Evolutionary conservation across 1,284 basidiomycete genomes (phyloP).

Genomic region (Fomitopsis schrenkii): DNA sequence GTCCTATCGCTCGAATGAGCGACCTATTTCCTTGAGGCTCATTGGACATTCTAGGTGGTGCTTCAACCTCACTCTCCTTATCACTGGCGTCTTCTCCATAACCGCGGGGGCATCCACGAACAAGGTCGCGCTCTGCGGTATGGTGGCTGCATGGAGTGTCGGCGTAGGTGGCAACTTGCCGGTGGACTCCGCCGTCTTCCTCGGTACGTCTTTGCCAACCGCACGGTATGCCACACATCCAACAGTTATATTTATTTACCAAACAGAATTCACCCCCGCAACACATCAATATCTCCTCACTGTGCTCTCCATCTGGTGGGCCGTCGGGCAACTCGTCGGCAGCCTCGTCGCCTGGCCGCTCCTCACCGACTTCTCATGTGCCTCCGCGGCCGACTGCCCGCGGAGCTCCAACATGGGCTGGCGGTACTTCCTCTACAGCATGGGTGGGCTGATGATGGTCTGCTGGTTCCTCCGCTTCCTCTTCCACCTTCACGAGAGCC

Average conservation of each 20-base stretch:
- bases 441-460: constrained; percentile 60
- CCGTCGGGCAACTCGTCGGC: neutral
- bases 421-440: constrained; percentile 64
- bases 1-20: neutral
- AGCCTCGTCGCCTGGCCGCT: constrained; percentile 54
- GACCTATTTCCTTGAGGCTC: no score
- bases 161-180: constrained; percentile 74
- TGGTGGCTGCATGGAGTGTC: constrained; percentile 54
- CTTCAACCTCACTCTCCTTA: constrained; percentile 73
- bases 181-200: constrained; percentile 76
- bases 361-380: constrained; percentile 59
- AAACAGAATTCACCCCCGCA: constrained; percentile 51
- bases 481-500: constrained; percentile 71
- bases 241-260: neutral
- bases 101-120: constrained; percentile 57
- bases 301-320: constrained; percentile 10
- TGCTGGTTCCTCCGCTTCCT: constrained; percentile 67
- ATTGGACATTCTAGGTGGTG: constrained; percentile 34
- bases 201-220: constrained; percentile 45
- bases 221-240: neutral
- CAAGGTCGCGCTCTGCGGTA: constrained; percentile 45
- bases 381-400: constrained; percentile 34
- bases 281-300: constrained; percentile 63
- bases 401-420: constrained; percentile 61
- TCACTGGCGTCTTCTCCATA: constrained; percentile 65